phyloP scores from a whole-genome alignment of 495 filamentous ascomycete genomes.

The Penicillium waksmanii region DNA sequence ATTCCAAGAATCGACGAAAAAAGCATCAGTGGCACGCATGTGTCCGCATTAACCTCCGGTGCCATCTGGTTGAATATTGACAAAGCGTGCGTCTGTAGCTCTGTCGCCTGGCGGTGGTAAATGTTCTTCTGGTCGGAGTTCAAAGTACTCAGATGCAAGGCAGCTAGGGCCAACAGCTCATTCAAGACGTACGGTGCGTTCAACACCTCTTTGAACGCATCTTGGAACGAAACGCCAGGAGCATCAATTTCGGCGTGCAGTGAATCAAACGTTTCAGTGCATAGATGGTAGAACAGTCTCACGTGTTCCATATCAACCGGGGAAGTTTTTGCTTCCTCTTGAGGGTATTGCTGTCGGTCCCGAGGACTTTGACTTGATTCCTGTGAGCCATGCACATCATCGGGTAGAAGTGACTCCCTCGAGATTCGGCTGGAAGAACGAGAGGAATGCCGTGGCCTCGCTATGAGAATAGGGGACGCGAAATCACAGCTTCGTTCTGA shows the following conservation, averaged over 20 bases:
- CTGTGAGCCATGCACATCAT: slow-evolving; percentile 2
- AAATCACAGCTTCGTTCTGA: slow-evolving; percentile 28
- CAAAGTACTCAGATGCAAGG: slow-evolving; percentile 22
- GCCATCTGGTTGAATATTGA: slow-evolving; percentile 10
- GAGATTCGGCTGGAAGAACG: not conserved
- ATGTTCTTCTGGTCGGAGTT: slow-evolving; percentile 3
- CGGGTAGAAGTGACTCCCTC: not conserved
- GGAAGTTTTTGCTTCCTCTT: slow-evolving; percentile 4
- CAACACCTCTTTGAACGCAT: slow-evolving; percentile 15
- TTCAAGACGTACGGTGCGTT: slow-evolving; percentile 24
- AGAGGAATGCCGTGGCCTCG: no score
- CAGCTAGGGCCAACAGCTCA: slow-evolving; percentile 16
- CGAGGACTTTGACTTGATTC: no score
- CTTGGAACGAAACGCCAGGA: not conserved
- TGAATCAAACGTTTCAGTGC: slow-evolving; percentile 12
- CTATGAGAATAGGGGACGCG: not conserved
- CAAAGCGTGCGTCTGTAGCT: slow-evolving; percentile 20
- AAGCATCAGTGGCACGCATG: slow-evolving; percentile 49
- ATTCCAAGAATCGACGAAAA: slow-evolving; percentile 51
- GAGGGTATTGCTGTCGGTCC: no score
- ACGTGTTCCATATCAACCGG: slow-evolving; percentile 40
- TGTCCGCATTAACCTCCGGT: slow-evolving; percentile 23
- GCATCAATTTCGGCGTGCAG: not conserved
- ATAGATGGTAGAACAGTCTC: slow-evolving; percentile 35
- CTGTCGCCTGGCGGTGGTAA: slow-evolving; percentile 17